Evolutionary conservation across 176 grass and related monocot species (phyloP), one percentile per base, ranked within the genome.

Genomic region (Hordeum marinum): DNA sequence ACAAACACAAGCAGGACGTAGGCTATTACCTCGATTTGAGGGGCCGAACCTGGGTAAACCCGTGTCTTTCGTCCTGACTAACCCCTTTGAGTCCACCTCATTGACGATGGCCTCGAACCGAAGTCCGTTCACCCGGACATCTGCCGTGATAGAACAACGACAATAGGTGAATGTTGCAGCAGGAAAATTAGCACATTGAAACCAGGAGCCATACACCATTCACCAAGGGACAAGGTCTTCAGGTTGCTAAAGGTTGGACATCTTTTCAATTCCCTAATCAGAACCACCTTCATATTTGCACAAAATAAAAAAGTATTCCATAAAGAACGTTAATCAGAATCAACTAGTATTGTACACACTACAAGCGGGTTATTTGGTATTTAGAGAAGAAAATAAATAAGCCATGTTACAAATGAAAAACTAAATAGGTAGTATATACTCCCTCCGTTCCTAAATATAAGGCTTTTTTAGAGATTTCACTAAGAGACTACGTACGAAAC

Each of bases 181-280:
- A 84, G 48, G 82, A 34, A 76, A 84, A 84, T 24, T 50, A 84
- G 15, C 65, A 42, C 29, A 76, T 65, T 41, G 1, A 75, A 76
- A 9, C 64, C 59, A 75, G 82, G 0, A 24, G 67, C 20, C 67
- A 41, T 70, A 12, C 66, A 69, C 66, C 35, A 69, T 69, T 69
- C 66, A 40, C 66, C 66, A 69, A 69, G 67, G 20, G 67, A 70
- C 2, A 70, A 9, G 67, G 20, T 70, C 67, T n/a, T 70, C 67
- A 70, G 67, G 20, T 70, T 70, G 21, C 67, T 70, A 70, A 41
- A 70, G 12, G 21, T 42, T 71, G 68, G 37, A 24, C 21, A 71
- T 10, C 9, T 24, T 42, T 10, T 71, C 68, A 71, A 2, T 71
- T 71, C 68, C 21, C 37, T 71, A 42, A 5, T 41, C 10, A 71